A percentile compares a stretch with the other conserved stretches of the same genome.
Evolutionary conservation across 768 basidiomycete genomes (phyloP).

Genomic region (Russula sp.): DNA sequence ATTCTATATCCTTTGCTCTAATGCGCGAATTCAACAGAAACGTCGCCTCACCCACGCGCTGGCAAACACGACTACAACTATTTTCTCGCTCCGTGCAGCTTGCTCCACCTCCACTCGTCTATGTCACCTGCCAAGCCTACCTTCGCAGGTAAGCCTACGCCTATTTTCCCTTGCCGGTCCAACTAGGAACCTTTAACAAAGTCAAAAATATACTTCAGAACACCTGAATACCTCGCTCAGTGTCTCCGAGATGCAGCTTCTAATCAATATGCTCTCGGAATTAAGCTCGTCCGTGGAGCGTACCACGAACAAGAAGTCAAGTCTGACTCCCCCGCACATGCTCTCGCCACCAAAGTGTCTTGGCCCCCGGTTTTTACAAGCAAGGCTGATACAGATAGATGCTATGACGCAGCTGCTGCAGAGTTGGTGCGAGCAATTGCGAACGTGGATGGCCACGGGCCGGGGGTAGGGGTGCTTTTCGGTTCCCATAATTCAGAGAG

Average conservation of each 20-base stretch:
- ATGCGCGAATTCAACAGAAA: conserved; percentile 68
- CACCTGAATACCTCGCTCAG: conserved; percentile 57
- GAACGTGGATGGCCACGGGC: conserved; percentile 39
- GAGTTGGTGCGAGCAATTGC: conserved; percentile 48
- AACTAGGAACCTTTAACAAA: not conserved
- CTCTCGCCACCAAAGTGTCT: conserved; percentile 48
- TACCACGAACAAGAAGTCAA: conserved; percentile 75
- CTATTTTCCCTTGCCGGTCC: not conserved
- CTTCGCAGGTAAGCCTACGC: conserved; percentile 49
- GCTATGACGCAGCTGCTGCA: conserved; percentile 57
- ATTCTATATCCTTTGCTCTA: conserved; percentile 66
- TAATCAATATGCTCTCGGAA: conserved; percentile 69
- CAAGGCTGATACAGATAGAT: conserved; percentile 66
- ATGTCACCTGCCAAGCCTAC: conserved; percentile 88
- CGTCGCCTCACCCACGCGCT: conserved; percentile 20
- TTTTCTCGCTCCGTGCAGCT: not conserved
- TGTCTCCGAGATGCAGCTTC: conserved; percentile 57
- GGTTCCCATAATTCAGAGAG: conserved; percentile 83
- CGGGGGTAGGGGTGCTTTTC: conserved; percentile 61
- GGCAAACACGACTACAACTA: not conserved
- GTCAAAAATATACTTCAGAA: conserved; percentile 35
- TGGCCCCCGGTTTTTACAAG: conserved; percentile 56
- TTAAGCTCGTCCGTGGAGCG: conserved; percentile 90
- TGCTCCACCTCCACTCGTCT: conserved; percentile 48
- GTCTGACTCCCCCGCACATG: conserved; percentile 27